These are phyloP conservation scores for Podila epigama DNA, from an alignment of 192 early-diverging fungal genomes.

Conservation along the genomic window DNA sequence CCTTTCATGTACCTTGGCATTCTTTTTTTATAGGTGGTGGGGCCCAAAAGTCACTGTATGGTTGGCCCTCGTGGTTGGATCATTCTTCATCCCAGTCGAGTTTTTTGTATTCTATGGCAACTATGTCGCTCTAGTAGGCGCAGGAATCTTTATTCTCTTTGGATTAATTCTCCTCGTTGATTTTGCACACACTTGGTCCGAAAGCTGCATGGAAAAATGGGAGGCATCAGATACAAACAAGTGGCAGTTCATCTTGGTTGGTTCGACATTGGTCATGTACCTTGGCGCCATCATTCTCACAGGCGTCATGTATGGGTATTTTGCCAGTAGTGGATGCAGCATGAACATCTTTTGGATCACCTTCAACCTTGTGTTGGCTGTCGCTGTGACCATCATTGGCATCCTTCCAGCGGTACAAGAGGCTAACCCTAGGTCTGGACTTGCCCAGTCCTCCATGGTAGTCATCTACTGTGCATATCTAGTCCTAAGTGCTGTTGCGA, in stretches of 20 bases:
- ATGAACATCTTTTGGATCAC: constrained; percentile 96
- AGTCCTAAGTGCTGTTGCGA: constrained; percentile 84
- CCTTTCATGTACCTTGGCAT: not conserved
- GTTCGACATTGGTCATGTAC: constrained; percentile 75
- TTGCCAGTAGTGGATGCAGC: constrained; percentile 79
- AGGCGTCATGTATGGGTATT: constrained; percentile 84
- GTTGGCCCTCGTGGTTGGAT: constrained; percentile 73
- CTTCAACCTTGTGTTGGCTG: constrained; percentile 82
- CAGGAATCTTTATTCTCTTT: constrained; percentile 93
- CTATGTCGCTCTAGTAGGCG: constrained; percentile 87
- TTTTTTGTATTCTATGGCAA: constrained; percentile 91
- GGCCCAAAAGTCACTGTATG: constrained; percentile 73
- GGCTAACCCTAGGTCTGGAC: constrained; percentile 85
- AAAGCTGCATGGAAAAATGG: constrained; percentile 84
- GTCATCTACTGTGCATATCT: constrained; percentile 92
- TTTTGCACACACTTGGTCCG: constrained; percentile 91
- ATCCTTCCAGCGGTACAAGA: constrained; percentile 88
- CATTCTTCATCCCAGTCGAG: constrained; percentile 93
- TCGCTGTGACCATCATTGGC: constrained; percentile 69
- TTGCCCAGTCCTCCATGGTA: constrained; percentile 95
- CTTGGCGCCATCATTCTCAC: constrained; percentile 75
- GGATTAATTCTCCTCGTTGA: constrained; percentile 95
- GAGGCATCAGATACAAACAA: constrained; percentile 78
- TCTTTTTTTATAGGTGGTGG: constrained; percentile 62
- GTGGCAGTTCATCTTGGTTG: constrained; percentile 84